Percentiles rank a stretch among this genome's conserved stretches.
phyloP scores from a whole-genome alignment of 805 yeast species.

The Blastobotrys chiropterorum region DNA sequence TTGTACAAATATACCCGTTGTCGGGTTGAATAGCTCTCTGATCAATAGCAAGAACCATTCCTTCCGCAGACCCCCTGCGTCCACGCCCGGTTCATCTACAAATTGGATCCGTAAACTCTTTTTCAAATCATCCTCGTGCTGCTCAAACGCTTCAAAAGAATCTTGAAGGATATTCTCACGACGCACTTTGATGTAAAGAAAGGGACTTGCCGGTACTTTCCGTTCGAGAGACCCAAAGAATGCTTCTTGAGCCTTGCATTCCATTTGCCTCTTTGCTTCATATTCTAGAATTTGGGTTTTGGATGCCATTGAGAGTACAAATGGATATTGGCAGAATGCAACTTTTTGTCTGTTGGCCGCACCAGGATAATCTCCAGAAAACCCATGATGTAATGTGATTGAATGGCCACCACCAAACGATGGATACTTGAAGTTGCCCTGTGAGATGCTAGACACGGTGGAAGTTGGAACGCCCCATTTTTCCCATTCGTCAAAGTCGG shows the following conservation, averaged over 20 bases:
- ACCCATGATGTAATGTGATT: not conserved
- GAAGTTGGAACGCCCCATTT: slow-evolving; percentile 13
- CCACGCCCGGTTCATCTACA: slow-evolving; percentile 84
- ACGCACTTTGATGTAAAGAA: slow-evolving; percentile 62
- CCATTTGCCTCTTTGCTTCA: slow-evolving; percentile 78
- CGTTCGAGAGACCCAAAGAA: slow-evolving; percentile 68
- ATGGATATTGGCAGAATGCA: slow-evolving; percentile 79
- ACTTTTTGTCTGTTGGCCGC: slow-evolving; percentile 27
- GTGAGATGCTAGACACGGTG: slow-evolving; percentile 1
- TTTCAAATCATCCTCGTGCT: slow-evolving; percentile 54
- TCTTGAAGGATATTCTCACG: slow-evolving; percentile 65
- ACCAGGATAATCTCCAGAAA: not conserved
- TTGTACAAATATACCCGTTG: slow-evolving; percentile 58
- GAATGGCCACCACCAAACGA: not conserved
- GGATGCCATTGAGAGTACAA: slow-evolving; percentile 70
- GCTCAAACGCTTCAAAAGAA: slow-evolving; percentile 51
- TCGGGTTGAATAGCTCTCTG: slow-evolving; percentile 61
- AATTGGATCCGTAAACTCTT: slow-evolving; percentile 77
- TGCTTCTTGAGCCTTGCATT: slow-evolving; percentile 81
- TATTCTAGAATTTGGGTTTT: slow-evolving; percentile 76
- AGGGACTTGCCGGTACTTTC: slow-evolving; percentile 56
- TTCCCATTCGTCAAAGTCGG: slow-evolving; percentile 86
- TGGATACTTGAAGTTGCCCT: not conserved
- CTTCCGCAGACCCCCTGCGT: slow-evolving; percentile 89
- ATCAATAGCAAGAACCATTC: slow-evolving; percentile 87